These are phyloP conservation scores for Glebionis coronaria DNA, from an alignment of 129 eudicot genomes.

Conservation along the genomic window DNA sequence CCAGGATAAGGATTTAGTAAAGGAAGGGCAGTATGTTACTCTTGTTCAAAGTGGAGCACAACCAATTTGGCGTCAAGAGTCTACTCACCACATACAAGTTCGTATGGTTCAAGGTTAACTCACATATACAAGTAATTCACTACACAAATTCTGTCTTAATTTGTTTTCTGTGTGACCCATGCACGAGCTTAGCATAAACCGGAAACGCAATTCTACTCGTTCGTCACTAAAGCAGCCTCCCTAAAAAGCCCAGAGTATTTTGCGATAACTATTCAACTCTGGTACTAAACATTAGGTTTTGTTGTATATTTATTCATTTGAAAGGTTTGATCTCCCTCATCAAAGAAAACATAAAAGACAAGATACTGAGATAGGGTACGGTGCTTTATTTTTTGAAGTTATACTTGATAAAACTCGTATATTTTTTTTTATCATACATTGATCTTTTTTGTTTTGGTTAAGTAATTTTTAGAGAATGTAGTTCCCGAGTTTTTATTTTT, in stretches of 20 bases:
- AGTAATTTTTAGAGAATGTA: background rate
- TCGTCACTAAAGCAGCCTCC: constrained; percentile 1
- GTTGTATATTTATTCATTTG: constrained; percentile 9
- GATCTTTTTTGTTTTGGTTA: background rate
- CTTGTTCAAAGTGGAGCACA: constrained; percentile 99
- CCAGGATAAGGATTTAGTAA: constrained; percentile 66
- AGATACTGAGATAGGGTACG: background rate
- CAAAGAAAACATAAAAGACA: constrained; percentile 4
- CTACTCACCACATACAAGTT: constrained; percentile 90
- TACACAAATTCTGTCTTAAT: background rate
- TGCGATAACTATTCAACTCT: constrained; percentile 4
- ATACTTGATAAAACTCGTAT: background rate
- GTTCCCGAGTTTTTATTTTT: background rate
- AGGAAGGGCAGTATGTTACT: constrained; percentile 82
- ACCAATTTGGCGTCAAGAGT: constrained; percentile 94
- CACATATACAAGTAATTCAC: background rate
- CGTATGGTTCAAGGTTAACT: constrained; percentile 70
- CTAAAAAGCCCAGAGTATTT: constrained; percentile 4
- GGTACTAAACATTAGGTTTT: constrained; percentile 11
- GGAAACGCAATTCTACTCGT: background rate
- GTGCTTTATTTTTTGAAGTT: background rate
- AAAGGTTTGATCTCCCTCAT: background rate
- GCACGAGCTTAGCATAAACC: background rate
- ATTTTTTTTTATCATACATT: background rate
- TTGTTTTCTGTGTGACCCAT: constrained; percentile 10